Evolutionary conservation across 73 alveolate species (phyloP), one percentile per base, ranked within the genome.

Genomic region (Symbiodinium pilosum): DNA sequence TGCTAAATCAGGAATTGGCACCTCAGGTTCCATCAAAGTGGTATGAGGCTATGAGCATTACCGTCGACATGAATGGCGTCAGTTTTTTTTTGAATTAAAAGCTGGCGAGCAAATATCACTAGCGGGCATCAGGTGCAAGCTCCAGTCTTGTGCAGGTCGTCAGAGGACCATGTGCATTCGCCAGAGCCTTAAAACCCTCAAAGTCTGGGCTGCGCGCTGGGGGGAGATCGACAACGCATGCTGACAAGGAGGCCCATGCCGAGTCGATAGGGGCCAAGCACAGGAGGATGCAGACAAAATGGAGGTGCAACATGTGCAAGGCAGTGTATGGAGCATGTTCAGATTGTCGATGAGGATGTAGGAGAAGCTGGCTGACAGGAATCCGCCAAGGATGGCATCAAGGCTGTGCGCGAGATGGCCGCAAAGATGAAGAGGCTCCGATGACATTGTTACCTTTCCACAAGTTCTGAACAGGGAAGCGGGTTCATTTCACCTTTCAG

Each of bases 111-210:
- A n/a, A n/a, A n/a, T n/a, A n/a, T n/a, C n/a, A n/a, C n/a, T n/a
- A n/a, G n/a, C n/a, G n/a, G n/a, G n/a, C n/a, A n/a, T n/a, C n/a
- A n/a, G n/a, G n/a, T n/a, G n/a, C n/a, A n/a, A n/a, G n/a, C n/a
- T n/a, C n/a, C n/a, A n/a, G n/a, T 12, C 3, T 28, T 24, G 32
- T 1, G 81, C 32, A 89, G 95, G 95, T 47, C 97, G 97, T 26
- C 97, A 91, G 83, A 68, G 97, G 51, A 91, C 97, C 24, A 91
- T 91, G 97, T 91, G 97, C 81, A 86, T 91, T 28, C 97, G 97
- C 88, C 9, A 41, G 28, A 28, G 18, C 34, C 95, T 68, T 24
- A 88, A 56, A 3, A 6, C 5, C 34, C 26, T 20, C 77, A 41
- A 64, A 40, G n/a, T 20, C n/a, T 26, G 0, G 2, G 69, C 71